These are phyloP conservation scores for Blastocystis sp. DNA, from an alignment of 352 stramenopile species.

Conservation along the genomic window DNA sequence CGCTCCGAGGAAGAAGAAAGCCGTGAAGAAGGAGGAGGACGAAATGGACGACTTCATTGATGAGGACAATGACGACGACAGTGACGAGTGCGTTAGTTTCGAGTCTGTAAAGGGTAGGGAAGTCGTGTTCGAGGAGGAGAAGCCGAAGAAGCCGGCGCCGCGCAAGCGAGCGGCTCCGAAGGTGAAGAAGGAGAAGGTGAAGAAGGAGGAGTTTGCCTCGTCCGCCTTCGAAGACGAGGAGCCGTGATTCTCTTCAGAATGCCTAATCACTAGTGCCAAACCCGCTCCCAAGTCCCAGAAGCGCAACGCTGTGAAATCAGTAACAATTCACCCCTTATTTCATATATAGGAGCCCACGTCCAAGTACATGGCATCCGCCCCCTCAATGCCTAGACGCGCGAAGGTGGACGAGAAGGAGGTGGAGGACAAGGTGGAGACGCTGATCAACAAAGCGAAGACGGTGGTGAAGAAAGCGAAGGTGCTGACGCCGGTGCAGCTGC, in stretches of 20 bases:
- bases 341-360: neutral
- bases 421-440: constrained; percentile 70
- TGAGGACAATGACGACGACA: constrained; percentile 60
- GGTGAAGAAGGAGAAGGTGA: neutral
- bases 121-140: neutral
- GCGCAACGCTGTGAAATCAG: neutral
- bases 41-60: constrained; percentile 31
- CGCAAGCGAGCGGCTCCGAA: neutral
- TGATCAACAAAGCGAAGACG: constrained; percentile 68
- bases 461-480: constrained; percentile 60
- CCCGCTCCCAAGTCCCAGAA: neutral
- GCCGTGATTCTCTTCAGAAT: neutral
- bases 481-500: constrained; percentile 34
- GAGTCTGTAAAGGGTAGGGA: neutral
- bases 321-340: neutral
- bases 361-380: neutral
- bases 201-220: constrained; percentile 64
- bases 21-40: constrained; percentile 35
- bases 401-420: constrained; percentile 64
- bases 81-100: constrained; percentile 6
- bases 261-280: neutral
- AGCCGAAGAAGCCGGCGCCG: neutral
- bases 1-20: neutral
- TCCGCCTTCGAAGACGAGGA: neutral
- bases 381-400: neutral